Conservation (phyloP, 208 protist species). For the Trypanosoma platydactyli region DNA sequence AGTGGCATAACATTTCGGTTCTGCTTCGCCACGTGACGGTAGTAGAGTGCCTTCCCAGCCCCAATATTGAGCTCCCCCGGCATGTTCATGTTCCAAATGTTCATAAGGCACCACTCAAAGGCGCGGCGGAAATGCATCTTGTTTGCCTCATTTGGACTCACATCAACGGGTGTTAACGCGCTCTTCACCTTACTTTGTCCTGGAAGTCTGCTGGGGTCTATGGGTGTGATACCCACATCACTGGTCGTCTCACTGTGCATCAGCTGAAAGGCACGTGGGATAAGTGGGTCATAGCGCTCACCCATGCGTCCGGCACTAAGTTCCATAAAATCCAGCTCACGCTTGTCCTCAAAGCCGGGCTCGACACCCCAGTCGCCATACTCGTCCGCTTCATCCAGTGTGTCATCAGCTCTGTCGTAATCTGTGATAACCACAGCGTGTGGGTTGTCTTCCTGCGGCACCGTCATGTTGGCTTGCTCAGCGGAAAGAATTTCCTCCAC, state of each 20-base stretch:
- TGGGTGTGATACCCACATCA: slow-evolving; percentile 50
- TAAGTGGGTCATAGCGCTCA: slow-evolving; percentile 65
- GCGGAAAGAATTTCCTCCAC: slow-evolving; percentile 85
- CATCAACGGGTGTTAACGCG: slow-evolving; percentile 52
- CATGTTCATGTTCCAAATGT: slow-evolving; percentile 91
- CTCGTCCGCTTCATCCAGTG: slow-evolving; percentile 87
- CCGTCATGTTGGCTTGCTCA: slow-evolving; percentile 59
- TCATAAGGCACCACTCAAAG: slow-evolving; percentile 85
- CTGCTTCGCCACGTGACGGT: slow-evolving; percentile 80
- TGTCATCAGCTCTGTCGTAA: slow-evolving; percentile 75
- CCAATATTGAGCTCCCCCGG: slow-evolving; percentile 89
- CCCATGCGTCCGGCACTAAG: slow-evolving; percentile 59
- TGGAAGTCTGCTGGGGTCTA: slow-evolving; percentile 66
- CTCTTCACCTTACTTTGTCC: slow-evolving; percentile 52
- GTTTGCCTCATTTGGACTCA: slow-evolving; percentile 70
- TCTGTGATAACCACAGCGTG: slow-evolving; percentile 51
- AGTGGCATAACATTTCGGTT: slow-evolving; percentile 82
- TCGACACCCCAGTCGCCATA: slow-evolving; percentile 92
- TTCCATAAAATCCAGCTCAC: slow-evolving; percentile 82
- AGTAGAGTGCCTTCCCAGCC: slow-evolving; percentile 79
- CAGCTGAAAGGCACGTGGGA: slow-evolving; percentile 80
- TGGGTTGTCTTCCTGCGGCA: slow-evolving; percentile 42
- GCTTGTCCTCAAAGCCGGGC: slow-evolving; percentile 77
- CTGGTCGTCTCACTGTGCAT: slow-evolving; percentile 72
- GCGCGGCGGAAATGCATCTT: slow-evolving; percentile 68